phyloP scores from a whole-genome alignment of 2,329 filamentous ascomycete species.

The Claviceps sp. region DNA sequence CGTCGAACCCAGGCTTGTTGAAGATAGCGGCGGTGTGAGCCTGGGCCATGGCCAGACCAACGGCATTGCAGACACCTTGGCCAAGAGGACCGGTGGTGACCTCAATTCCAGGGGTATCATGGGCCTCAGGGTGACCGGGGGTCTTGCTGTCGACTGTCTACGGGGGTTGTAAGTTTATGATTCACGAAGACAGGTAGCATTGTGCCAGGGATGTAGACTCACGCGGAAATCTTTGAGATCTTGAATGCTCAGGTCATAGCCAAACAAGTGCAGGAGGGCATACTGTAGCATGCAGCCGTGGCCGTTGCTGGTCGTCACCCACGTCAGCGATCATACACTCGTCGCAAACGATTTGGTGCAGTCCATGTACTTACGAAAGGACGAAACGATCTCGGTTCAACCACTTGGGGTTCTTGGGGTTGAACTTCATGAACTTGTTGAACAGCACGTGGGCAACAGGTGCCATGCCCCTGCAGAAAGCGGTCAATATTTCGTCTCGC shows the following conservation, averaged over 20 bases:
- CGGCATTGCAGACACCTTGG: slow-evolving; percentile 93
- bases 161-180: not conserved
- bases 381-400: slow-evolving; percentile 96
- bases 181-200: not conserved
- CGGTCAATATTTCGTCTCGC: slow-evolving; percentile 12
- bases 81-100: slow-evolving; percentile 96
- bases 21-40: slow-evolving; percentile 80
- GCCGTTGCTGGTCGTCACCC: slow-evolving; percentile 56
- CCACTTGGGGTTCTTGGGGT: slow-evolving; percentile 98
- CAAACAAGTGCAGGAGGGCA: slow-evolving; percentile 91
- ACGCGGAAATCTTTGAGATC: slow-evolving; percentile 96
- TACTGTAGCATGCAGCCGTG: slow-evolving; percentile 99
- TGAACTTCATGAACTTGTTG: slow-evolving; percentile 99
- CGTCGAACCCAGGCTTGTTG: slow-evolving; percentile 90
- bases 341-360: not conserved
- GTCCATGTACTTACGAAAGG: slow-evolving; percentile 65
- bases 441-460: slow-evolving; percentile 92
- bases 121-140: slow-evolving; percentile 89
- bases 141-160: slow-evolving; percentile 57
- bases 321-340: not conserved
- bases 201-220: slow-evolving; percentile 27
- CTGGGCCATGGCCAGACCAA: slow-evolving; percentile 94
- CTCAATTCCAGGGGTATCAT: slow-evolving; percentile 93
- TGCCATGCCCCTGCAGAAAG: slow-evolving; percentile 57
- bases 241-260: slow-evolving; percentile 74